A percentile compares a stretch with the other conserved stretches of the same genome.
phyloP scores from a whole-genome alignment of 2,329 filamentous ascomycete genomes.

The Sporothrix curviconia region DNA sequence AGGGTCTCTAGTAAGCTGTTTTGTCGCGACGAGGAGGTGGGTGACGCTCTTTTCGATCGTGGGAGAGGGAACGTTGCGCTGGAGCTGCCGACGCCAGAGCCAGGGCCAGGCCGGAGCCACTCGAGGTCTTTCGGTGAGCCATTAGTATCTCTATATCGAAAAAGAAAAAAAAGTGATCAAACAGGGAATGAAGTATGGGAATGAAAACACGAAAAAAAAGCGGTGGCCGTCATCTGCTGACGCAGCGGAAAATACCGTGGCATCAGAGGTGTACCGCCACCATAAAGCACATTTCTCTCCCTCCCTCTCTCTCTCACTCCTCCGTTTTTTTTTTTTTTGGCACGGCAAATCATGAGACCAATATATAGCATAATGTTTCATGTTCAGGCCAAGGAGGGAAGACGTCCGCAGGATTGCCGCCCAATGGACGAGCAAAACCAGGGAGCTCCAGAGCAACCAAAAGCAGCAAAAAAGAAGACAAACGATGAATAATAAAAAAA shows the following conservation, averaged over 20 bases:
- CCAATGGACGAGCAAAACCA: background rate
- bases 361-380: constrained; percentile 19
- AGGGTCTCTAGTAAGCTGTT: constrained; percentile 95
- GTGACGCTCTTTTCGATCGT: constrained; percentile 99
- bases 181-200: background rate
- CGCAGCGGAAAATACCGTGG: constrained; percentile 6
- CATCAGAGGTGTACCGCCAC: background rate
- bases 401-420: constrained; percentile 4
- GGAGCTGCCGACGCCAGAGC: constrained; percentile 31
- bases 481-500: background rate
- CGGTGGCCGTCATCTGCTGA: background rate
- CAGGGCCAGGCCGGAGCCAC: constrained; percentile 40
- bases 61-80: constrained; percentile 59
- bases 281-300: too few species aligned
- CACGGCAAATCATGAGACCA: constrained; percentile 1
- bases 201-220: background rate
- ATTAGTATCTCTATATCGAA: constrained; percentile 11
- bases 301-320: too few species aligned
- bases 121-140: constrained; percentile 31
- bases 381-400: constrained; percentile 10
- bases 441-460: background rate
- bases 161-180: background rate
- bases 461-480: background rate
- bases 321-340: too few species aligned
- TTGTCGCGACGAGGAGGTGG: constrained; percentile 93